These are phyloP conservation scores for Pseudoneurospora amorphoporcata DNA, from an alignment of 495 filamentous ascomycete genomes.

Conservation along the genomic window DNA sequence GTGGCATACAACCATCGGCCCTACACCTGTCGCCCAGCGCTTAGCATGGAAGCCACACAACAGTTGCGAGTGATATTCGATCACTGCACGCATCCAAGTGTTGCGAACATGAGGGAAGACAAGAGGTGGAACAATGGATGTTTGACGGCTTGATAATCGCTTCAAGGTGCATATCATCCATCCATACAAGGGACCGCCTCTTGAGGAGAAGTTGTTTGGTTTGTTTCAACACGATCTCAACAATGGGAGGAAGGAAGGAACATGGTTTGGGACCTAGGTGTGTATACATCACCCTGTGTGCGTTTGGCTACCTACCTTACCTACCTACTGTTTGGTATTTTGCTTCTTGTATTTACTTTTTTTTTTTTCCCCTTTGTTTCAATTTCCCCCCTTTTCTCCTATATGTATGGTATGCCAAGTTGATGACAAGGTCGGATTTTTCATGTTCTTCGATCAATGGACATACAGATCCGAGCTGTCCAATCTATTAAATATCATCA, in stretches of 20 bases:
- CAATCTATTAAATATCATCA: neutral
- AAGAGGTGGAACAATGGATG: no score
- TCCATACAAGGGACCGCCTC: no score
- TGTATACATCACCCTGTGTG: neutral
- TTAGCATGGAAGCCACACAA: no score
- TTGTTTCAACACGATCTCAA: neutral
- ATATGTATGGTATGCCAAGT: neutral
- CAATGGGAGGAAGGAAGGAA: neutral
- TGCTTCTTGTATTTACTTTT: neutral
- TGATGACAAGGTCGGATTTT: neutral
- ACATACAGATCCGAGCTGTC: neutral
- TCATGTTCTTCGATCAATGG: neutral
- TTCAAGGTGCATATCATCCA: no score
- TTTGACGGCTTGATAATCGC: no score
- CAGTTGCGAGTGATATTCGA: no score
- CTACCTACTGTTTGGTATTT: neutral
- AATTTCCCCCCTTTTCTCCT: neutral
- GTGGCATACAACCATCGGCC: no score
- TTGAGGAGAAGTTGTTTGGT: neutral
- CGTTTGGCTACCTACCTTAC: neutral
- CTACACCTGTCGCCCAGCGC: no score
- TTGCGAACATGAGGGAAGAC: no score
- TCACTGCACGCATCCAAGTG: no score
- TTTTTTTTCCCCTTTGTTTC: neutral
- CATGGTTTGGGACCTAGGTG: neutral